A percentile compares a stretch with the other conserved stretches of the same genome.
Conservation (phyloP, 2,329 filamentous ascomycete species). For the Malbranchea cinnamomea region DNA sequence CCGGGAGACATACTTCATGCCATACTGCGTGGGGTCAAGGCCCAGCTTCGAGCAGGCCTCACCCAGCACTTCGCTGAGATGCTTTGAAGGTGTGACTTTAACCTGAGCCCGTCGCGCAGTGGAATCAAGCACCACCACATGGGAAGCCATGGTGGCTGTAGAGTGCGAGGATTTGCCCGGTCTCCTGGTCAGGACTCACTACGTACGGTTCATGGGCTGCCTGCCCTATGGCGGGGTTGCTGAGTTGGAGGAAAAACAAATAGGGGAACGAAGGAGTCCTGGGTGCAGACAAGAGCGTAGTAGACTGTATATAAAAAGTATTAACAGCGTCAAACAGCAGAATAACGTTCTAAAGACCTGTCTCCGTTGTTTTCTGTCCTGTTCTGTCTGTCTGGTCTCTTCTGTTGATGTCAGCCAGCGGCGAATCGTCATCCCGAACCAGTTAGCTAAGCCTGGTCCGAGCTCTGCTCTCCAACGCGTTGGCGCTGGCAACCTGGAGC, state of each 20-base stretch:
- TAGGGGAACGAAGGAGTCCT: too few relatives aligned
- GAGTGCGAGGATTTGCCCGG: too few relatives aligned
- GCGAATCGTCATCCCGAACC: constrained; percentile 20
- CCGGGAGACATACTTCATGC: constrained; percentile 52
- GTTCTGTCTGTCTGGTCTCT: too few relatives aligned
- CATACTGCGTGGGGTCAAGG: constrained; percentile 55
- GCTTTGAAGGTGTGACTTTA: constrained; percentile 69
- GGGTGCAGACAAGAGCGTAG: too few relatives aligned
- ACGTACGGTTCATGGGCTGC: not conserved
- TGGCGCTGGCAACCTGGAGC: constrained; percentile 4
- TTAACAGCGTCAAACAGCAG: too few relatives aligned
- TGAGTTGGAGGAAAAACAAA: not conserved
- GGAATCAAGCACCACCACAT: constrained; percentile 75
- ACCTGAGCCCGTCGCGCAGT: constrained; percentile 63
- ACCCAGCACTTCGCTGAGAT: constrained; percentile 69
- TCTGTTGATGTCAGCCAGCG: too few relatives aligned
- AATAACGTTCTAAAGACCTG: too few relatives aligned
- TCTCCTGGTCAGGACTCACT: too few relatives aligned
- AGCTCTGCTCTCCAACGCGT: constrained; percentile 12
- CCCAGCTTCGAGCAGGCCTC: constrained; percentile 78
- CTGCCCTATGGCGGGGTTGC: constrained; percentile 1
- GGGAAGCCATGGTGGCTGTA: constrained; percentile 53
- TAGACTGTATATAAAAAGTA: too few relatives aligned
- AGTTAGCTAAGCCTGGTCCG: constrained; percentile 12
- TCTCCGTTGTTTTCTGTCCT: too few relatives aligned